Percentiles rank a stretch among this genome's conserved stretches.
Evolutionary conservation across 176 grass and related monocot species (phyloP).

Genomic region (Eleusine indica): DNA sequence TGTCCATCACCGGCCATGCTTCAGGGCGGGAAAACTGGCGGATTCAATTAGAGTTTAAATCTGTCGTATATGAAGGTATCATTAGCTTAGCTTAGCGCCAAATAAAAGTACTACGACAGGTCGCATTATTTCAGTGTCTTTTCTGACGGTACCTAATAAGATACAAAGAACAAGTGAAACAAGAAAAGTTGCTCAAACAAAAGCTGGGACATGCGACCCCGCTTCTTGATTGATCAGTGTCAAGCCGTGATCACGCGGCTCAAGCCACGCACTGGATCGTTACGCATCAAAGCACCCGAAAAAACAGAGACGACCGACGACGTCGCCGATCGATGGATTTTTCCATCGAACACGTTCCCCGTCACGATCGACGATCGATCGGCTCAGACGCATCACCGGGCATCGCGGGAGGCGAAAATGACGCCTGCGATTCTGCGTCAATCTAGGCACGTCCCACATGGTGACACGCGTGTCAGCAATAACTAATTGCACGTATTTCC

Average conservation of each 20-base stretch:
- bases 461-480: not conserved
- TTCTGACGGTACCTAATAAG: not conserved
- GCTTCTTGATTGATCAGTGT: not conserved
- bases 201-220: not conserved
- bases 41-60: not conserved
- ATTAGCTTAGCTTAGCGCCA: no score
- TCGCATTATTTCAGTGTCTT: not conserved
- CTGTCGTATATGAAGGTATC: not conserved
- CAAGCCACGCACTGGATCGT: not conserved
- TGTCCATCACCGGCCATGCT: not conserved
- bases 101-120: not conserved
- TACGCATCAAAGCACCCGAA: not conserved
- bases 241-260: not conserved
- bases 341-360: not conserved
- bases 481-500: not conserved
- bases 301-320: not conserved
- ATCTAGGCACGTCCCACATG: not conserved
- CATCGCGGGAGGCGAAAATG: no score
- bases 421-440: no score
- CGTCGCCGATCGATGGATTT: not conserved
- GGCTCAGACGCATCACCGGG: not conserved
- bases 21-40: not conserved
- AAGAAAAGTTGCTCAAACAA: not conserved
- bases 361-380: not conserved
- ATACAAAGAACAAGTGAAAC: not conserved